A percentile compares a stretch with the other conserved stretches of the same genome.
Evolutionary conservation across 148 eudicot species (phyloP).

Genomic region (Arbutus unedo): DNA sequence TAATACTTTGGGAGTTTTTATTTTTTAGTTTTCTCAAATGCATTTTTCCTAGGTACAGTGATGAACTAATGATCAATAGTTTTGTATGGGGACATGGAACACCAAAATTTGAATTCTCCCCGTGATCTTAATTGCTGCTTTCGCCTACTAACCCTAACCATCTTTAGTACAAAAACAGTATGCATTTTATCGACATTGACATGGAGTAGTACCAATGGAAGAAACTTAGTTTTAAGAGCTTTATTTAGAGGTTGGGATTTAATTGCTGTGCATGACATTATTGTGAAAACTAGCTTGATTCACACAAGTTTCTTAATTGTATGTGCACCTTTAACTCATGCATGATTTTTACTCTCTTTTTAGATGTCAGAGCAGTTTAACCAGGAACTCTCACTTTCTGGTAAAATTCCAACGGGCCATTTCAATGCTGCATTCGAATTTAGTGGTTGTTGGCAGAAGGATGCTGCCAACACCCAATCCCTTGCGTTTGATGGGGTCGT

Average conservation of each 20-base stretch:
- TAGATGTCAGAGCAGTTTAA: slow-evolving; percentile 59
- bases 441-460: slow-evolving; percentile 53
- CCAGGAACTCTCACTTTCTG: slow-evolving; percentile 45
- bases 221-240: not conserved
- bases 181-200: not conserved
- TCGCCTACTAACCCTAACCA: not conserved
- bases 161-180: not conserved
- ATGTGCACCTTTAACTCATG: slow-evolving; percentile 11
- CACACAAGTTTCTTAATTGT: not conserved
- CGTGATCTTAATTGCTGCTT: not conserved
- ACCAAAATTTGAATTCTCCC: not conserved
- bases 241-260: not conserved
- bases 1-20: not conserved
- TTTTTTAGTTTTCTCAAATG: not conserved
- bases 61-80: not conserved
- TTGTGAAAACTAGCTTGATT: not conserved
- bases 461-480: slow-evolving; percentile 51
- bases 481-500: slow-evolving; percentile 53
- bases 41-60: not conserved
- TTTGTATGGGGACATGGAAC: not conserved
- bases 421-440: slow-evolving; percentile 52
- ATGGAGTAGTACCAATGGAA: not conserved
- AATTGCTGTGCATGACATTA: not conserved
- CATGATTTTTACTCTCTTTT: slow-evolving; percentile 6
- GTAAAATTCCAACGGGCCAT: slow-evolving; percentile 55